phyloP scores from a whole-genome alignment of 495 filamentous ascomycete species.

The Evernia prunastri region DNA sequence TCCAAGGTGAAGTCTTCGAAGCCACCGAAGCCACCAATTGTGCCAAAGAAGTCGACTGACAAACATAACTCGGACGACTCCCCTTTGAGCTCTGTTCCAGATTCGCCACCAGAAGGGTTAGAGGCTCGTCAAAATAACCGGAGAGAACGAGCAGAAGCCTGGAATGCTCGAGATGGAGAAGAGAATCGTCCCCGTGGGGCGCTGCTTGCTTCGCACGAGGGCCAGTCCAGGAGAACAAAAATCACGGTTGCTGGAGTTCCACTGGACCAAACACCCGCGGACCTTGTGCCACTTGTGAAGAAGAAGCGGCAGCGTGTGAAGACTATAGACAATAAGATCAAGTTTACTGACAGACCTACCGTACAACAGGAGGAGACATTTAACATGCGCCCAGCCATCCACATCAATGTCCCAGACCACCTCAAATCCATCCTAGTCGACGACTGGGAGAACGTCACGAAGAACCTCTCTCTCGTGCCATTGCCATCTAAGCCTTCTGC shows the following conservation, averaged over 20 bases:
- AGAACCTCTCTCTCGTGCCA: constrained; percentile 78
- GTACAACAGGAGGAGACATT: constrained; percentile 73
- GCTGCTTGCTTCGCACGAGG: constrained; percentile 2
- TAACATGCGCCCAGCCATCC: constrained; percentile 69
- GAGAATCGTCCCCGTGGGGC: not conserved
- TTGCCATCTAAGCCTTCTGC: constrained; percentile 73
- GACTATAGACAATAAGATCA: not conserved
- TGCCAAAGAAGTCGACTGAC: not conserved
- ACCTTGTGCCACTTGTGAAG: constrained; percentile 2
- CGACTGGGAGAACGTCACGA: constrained; percentile 98
- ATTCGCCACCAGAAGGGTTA: not conserved
- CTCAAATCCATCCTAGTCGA: constrained; percentile 89
- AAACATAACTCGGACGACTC: not conserved
- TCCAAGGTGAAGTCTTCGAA: not conserved
- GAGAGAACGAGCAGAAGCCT: constrained; percentile 1
- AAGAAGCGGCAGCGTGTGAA: constrained; percentile 1
- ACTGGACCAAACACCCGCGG: constrained; percentile 8
- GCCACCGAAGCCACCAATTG: not conserved
- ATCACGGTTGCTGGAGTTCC: constrained; percentile 5
- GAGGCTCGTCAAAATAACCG: not conserved
- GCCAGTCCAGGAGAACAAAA: not conserved
- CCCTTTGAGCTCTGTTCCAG: not conserved
- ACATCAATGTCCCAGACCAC: constrained; percentile 71
- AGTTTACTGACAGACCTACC: constrained; percentile 6
- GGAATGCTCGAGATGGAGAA: not conserved